Evolutionary conservation across 1,284 basidiomycete genomes (phyloP).

Genomic region (Salmacisia buchloeana): DNA sequence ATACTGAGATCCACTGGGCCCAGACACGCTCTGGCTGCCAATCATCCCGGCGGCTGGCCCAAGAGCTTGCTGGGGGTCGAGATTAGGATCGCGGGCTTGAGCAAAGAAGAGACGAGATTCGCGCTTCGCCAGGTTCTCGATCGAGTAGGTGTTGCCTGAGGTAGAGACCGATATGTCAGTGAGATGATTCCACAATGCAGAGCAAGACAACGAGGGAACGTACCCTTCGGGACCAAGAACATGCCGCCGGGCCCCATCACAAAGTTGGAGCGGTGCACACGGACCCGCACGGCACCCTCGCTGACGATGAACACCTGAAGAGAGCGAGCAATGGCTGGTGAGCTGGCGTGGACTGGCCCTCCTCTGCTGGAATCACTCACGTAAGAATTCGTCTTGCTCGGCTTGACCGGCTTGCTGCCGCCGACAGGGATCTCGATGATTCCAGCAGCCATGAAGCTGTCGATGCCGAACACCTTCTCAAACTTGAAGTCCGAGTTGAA

Average conservation of each 20-base stretch:
- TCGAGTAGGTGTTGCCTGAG: constrained; percentile 79
- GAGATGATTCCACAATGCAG: background rate
- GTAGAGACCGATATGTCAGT: background rate
- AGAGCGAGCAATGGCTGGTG: background rate
- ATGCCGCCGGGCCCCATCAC: constrained; percentile 74
- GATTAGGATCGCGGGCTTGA: constrained; percentile 67
- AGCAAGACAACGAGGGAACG: constrained; percentile 29
- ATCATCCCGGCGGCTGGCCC: background rate
- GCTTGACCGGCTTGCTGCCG: constrained; percentile 76
- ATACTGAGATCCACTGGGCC: background rate
- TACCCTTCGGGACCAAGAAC: constrained; percentile 85
- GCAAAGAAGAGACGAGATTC: constrained; percentile 84
- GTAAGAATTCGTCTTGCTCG: constrained; percentile 88
- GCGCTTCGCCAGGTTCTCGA: constrained; percentile 76
- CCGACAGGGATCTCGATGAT: constrained; percentile 73
- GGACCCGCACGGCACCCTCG: constrained; percentile 74
- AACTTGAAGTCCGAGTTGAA: constrained; percentile 68
- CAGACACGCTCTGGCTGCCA: background rate
- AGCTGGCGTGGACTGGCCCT: background rate
- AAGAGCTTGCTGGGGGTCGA: background rate
- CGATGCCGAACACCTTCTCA: constrained; percentile 91
- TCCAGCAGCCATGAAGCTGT: constrained; percentile 82
- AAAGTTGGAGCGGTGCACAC: constrained; percentile 71
- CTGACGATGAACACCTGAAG: constrained; percentile 35
- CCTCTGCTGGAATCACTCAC: constrained; percentile 58